Evolutionary conservation across 2,329 filamentous ascomycete species (phyloP), one percentile per base, ranked within the genome.

Genomic region (Nothophaeocryptopus gaeumannii): DNA sequence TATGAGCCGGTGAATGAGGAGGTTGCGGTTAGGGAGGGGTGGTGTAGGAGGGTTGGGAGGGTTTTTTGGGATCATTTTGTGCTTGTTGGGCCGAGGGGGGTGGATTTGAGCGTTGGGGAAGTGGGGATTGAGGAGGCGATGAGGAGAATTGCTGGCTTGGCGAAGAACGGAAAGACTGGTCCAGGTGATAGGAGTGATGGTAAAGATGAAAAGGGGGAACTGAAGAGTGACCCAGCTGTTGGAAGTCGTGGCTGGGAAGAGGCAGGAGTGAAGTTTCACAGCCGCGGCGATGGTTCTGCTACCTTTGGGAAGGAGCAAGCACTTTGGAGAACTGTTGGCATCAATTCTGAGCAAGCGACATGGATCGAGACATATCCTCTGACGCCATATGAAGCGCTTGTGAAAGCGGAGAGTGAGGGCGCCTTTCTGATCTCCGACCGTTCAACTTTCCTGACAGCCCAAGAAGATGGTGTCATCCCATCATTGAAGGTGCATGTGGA

Each of bases 51-150:
- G 32, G 45, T 54, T 9, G 38, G 53, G 2, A 47, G 53, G 26
- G 55, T 45, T 1, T 62, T 63, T 47, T 53, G 59, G 29, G 61
- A 63, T 40, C 61, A 62, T 47, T 62, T 62, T 32, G 47, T 60
- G 8, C 48, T 62, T 29, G 59, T 49, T 16, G 60, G 60, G 5
- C 58, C 58, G 1, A 11, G n/a, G 11, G 20, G 29, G 1, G 32
- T 38, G 13, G 44, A 45, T 5, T 15, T 56, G 5, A n/a, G n/a
- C n/a, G n/a, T n/a, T n/a, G 32, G 35, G 31, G 43, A 37, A 5
- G 11, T 12, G 2, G 33, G 9, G n/a, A 51, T 54, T 10, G 34
- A 13, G 13, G 50, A 16, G 8, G 45, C 40, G 11, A 38, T 55
- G 34, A 50, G 37, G 26, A 38, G 41, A 12, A 50, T 54, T 34